phyloP scores from a whole-genome alignment of 768 basidiomycete species.

The Clavaria fumosa region DNA sequence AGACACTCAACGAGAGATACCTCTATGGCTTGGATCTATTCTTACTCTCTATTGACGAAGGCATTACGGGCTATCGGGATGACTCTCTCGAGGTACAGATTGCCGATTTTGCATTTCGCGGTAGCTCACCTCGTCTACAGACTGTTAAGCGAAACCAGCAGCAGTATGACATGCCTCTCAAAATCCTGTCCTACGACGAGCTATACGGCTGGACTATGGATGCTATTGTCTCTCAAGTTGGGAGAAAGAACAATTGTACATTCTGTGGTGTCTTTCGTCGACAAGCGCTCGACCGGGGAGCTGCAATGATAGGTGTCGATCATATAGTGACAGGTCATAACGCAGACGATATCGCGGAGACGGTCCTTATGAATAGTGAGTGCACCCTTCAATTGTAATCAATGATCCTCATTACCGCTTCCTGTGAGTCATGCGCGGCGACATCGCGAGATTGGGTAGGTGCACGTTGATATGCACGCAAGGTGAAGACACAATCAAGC shows the following conservation, averaged over 20 bases:
- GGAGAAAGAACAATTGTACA: conserved; percentile 96
- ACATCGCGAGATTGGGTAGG: conserved; percentile 84
- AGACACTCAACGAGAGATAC: conserved; percentile 86
- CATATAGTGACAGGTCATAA: conserved; percentile 99
- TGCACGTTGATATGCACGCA: conserved; percentile 93
- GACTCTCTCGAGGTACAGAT: conserved; percentile 76
- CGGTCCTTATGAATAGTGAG: conserved; percentile 96
- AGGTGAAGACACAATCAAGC: conserved; percentile 90
- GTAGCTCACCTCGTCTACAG: conserved; percentile 24
- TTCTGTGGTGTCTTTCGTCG: conserved; percentile 97
- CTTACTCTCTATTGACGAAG: conserved; percentile 94
- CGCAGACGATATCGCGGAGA: conserved; percentile 98
- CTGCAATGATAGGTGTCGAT: conserved; percentile 74
- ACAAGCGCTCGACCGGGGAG: conserved; percentile 92
- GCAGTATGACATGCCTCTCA: conserved; percentile 89
- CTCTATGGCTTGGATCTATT: conserved; percentile 83
- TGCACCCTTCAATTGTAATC: conserved; percentile 8
- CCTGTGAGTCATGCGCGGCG: conserved; percentile 82
- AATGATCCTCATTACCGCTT: background rate
- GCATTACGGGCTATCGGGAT: conserved; percentile 95
- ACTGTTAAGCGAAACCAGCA: conserved; percentile 95
- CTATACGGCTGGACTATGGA: conserved; percentile 99
- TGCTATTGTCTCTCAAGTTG: conserved; percentile 83
- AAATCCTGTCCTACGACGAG: conserved; percentile 91
- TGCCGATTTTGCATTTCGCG: conserved; percentile 2